Evolutionary conservation across 2,329 filamentous ascomycete species (phyloP), one percentile per base, ranked within the genome.

Genomic region (Dendryphion nanum): DNA sequence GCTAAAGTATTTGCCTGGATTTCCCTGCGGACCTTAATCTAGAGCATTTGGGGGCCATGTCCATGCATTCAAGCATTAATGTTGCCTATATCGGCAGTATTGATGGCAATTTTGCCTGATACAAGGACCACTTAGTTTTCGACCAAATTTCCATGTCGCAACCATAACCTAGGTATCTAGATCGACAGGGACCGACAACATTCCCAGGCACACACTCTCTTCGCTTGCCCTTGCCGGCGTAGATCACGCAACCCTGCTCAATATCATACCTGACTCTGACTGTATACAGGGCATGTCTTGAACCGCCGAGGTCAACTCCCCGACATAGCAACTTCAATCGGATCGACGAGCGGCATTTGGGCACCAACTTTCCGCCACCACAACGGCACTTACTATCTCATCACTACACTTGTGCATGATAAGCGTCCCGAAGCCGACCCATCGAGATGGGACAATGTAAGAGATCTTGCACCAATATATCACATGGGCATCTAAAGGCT

Each of bases 341-440:
- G 53, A 16, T 57, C 51, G 5, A 64, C 56, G 3, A 61, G 64
- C 21, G 68, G 70, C 2, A 59, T 71, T 15, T 72, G 59, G 45
- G 70, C 68, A 0, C 63, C 69, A 1, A 63, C 68, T 2, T 42
- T 74, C 16, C 53, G 70, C 26, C 62, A 64, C 29, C 61, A 68
- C 28, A 51, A 68, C 15, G 67, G 62, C 3, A 61, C 46, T 1
- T 72, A 68, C 42, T 72, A 70, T 43, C 57, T 66, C 45, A 66
- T 62, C 55, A 69, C 50, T 33, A 67, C 42, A 35, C 62, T 57
- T 35, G 53, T 55, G 24, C 47, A 56, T 39, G 55, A 64, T 39
- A 54, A 44, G 52, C 63, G 41, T 33, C 45, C 45, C 26, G 30
- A 40, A 4, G 49, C 50, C 18, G 57, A 61, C 38, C 44, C 54